These are phyloP conservation scores for Paraphoma sp. DNA, from an alignment of 2,329 filamentous ascomycete genomes.

Conservation along the genomic window DNA sequence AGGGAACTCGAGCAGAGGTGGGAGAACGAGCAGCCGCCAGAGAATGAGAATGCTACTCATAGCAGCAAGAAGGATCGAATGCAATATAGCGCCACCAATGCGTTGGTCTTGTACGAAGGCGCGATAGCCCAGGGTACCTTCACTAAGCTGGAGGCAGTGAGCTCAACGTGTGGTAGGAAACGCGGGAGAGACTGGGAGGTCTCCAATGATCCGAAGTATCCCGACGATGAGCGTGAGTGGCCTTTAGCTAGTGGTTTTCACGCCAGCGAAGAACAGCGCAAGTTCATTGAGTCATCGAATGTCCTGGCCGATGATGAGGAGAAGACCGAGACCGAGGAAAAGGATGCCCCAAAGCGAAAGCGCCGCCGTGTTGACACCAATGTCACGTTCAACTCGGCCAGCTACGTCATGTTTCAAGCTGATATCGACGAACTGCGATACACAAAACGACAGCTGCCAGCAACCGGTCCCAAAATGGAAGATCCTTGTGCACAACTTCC, in stretches of 20 bases:
- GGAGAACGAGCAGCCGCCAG: neutral
- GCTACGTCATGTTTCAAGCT: slow-evolving; percentile 6
- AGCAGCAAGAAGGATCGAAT: neutral
- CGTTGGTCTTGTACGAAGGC: neutral
- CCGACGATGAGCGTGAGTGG: neutral
- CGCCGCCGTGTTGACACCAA: slow-evolving; percentile 2
- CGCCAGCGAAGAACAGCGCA: neutral
- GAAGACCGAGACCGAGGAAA: neutral
- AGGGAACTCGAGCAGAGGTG: neutral
- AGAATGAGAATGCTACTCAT: neutral
- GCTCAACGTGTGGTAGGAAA: neutral
- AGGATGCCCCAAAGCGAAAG: slow-evolving; percentile 5
- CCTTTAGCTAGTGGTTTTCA: neutral
- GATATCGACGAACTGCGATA: slow-evolving; percentile 8
- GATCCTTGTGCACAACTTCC: neutral
- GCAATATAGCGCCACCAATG: neutral
- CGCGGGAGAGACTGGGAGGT: neutral
- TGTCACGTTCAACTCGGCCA: slow-evolving; percentile 4
- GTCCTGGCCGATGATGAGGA: neutral
- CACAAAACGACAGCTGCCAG: neutral
- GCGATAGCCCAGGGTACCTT: neutral
- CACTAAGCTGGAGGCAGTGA: neutral
- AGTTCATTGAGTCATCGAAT: neutral
- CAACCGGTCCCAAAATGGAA: neutral
- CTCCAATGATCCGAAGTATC: neutral